phyloP scores from a whole-genome alignment of 2,329 filamentous ascomycete species.

The Colletotrichum karsti region DNA sequence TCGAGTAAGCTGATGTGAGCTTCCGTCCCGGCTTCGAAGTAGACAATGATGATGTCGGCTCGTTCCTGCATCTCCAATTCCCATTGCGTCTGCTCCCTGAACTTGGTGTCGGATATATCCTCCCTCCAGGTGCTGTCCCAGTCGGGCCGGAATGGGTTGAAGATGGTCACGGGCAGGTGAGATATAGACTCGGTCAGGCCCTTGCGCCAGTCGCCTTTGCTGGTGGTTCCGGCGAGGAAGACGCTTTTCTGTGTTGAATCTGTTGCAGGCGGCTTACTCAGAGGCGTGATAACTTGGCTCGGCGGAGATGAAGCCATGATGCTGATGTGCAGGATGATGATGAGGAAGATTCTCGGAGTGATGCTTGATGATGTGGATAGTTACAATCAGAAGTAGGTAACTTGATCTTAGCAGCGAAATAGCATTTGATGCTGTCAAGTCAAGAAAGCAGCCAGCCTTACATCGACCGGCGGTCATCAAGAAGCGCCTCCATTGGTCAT shows the following conservation, averaged over 20 bases:
- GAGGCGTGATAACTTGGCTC: conserved; percentile 27
- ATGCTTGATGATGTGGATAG: too few species aligned
- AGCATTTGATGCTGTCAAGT: background rate
- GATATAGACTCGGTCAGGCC: conserved; percentile 49
- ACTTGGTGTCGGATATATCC: conserved; percentile 54
- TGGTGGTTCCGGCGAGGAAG: conserved; percentile 69
- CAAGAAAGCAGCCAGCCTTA: background rate
- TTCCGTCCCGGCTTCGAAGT: conserved; percentile 59
- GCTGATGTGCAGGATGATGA: background rate
- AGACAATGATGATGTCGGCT: conserved; percentile 64
- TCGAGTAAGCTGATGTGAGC: conserved; percentile 69
- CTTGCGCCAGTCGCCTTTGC: conserved; percentile 57
- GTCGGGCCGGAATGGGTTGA: conserved; percentile 63
- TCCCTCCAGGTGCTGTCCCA: conserved; percentile 66
- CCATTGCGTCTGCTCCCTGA: conserved; percentile 66
- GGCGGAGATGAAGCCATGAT: conserved; percentile 24
- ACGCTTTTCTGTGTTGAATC: conserved; percentile 42
- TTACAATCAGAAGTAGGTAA: too few species aligned
- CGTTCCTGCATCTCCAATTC: conserved; percentile 65
- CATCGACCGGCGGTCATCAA: background rate
- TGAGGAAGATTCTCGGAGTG: too few species aligned
- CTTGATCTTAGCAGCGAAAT: too few species aligned
- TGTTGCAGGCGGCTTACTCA: background rate
- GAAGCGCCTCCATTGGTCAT: background rate
- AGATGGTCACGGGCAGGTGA: conserved; percentile 58